A percentile compares a stretch with the other conserved stretches of the same genome.
Conservation (phyloP, 768 basidiomycete species). For the Lanmaoa rubissima region DNA sequence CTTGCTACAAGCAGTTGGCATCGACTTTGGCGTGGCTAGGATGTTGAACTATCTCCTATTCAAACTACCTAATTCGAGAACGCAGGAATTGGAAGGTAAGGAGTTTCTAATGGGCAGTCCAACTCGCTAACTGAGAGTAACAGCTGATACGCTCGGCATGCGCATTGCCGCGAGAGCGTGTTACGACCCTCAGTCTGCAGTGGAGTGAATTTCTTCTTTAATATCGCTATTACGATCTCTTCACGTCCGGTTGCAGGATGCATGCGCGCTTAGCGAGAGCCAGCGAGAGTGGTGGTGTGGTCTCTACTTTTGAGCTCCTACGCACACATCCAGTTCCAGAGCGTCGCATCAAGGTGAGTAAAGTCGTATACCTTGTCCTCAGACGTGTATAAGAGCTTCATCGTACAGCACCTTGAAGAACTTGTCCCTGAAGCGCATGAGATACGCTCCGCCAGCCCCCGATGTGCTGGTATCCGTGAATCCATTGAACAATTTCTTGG, state of each 20-base stretch:
- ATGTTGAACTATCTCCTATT: constrained; percentile 51
- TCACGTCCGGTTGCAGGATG: constrained; percentile 46
- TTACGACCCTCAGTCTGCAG: constrained; percentile 76
- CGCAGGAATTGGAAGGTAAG: constrained; percentile 76
- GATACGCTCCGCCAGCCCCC: constrained; percentile 53
- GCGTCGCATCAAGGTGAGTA: constrained; percentile 66
- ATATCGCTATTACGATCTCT: not conserved
- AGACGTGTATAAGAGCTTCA: not conserved
- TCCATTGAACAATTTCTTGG: constrained; percentile 25
- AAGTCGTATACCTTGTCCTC: not conserved
- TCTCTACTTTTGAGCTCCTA: constrained; percentile 54
- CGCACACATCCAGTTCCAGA: constrained; percentile 78
- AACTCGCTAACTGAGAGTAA: not conserved
- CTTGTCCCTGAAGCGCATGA: constrained; percentile 57
- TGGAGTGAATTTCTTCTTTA: constrained; percentile 45
- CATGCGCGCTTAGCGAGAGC: constrained; percentile 63
- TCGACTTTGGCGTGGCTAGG: constrained; percentile 53
- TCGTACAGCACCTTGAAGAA: constrained; percentile 47
- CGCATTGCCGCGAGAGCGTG: constrained; percentile 80
- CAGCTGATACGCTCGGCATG: constrained; percentile 87
- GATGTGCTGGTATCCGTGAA: constrained; percentile 46
- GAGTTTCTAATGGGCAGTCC: not conserved
- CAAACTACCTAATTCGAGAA: constrained; percentile 81
- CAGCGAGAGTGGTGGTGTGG: constrained; percentile 41
- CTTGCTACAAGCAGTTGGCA: constrained; percentile 48